A percentile compares a stretch with the other conserved stretches of the same genome.
phyloP scores from a whole-genome alignment of 768 basidiomycete genomes.

The Amanita muscaria region DNA sequence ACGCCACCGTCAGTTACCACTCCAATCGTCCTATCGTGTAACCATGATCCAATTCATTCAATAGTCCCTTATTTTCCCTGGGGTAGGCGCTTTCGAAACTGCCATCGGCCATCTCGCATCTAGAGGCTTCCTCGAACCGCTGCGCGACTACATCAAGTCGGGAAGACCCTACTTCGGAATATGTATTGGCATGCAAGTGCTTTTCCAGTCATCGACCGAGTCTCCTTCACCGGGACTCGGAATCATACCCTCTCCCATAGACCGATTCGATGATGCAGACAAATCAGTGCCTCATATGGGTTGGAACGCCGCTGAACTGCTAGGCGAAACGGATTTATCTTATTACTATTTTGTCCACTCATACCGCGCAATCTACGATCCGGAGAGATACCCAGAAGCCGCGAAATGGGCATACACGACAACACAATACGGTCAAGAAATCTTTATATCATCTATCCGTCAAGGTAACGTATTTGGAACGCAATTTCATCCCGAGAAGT shows the following conservation, averaged over 20 bases:
- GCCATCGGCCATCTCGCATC: conserved; percentile 70
- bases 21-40: conserved; percentile 6
- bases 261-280: conserved; percentile 55
- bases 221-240: conserved; percentile 70
- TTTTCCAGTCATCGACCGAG: conserved; percentile 83
- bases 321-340: conserved; percentile 40
- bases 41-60: conserved; percentile 10
- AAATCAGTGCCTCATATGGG: conserved; percentile 98
- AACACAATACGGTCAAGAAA: conserved; percentile 90
- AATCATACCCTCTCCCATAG: conserved; percentile 75
- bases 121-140: conserved; percentile 71
- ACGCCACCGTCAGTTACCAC: conserved; percentile 69
- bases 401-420: conserved; percentile 77
- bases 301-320: conserved; percentile 75
- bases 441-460: conserved; percentile 80
- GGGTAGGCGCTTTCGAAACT: conserved; percentile 88
- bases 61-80: conserved; percentile 93
- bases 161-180: conserved; percentile 96
- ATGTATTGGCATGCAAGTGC: conserved; percentile 97
- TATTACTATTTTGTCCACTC: conserved; percentile 98
- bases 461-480: conserved; percentile 82
- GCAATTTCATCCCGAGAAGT: conserved; percentile 99
- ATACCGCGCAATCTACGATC: conserved; percentile 73
- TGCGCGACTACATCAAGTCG: conserved; percentile 73
- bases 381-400: conserved; percentile 41